phyloP scores from a whole-genome alignment of 805 yeast genomes.

The Yamadazyma philogaea region DNA sequence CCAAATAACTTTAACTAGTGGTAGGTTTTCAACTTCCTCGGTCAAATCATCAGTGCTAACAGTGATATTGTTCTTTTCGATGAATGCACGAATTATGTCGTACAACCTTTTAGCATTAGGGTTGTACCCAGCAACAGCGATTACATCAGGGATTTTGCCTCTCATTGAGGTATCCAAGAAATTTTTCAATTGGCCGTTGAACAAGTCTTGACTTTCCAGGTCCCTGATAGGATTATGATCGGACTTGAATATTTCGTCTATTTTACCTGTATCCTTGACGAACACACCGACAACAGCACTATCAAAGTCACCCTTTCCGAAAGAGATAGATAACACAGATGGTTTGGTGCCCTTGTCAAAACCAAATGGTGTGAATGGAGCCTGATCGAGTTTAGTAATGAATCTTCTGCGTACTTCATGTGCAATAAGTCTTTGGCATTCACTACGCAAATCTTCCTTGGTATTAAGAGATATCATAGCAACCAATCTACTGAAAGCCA shows the following conservation, averaged over 20 bases:
- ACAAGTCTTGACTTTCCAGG: constrained; percentile 39
- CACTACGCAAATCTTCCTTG: constrained; percentile 75
- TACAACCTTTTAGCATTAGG: constrained; percentile 64
- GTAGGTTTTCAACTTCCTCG: constrained; percentile 35
- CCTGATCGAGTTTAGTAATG: constrained; percentile 77
- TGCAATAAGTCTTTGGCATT: constrained; percentile 68
- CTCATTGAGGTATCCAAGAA: constrained; percentile 61
- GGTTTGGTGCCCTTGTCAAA: constrained; percentile 81
- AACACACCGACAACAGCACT: constrained; percentile 86
- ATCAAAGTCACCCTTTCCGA: constrained; percentile 80
- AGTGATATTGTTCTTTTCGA: constrained; percentile 52
- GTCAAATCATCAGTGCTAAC: constrained; percentile 49
- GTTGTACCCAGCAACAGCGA: constrained; percentile 85
- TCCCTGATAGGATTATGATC: constrained; percentile 62
- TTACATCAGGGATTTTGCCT: constrained; percentile 68
- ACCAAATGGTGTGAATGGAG: constrained; percentile 83
- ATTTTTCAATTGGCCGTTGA: constrained; percentile 63
- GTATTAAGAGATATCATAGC: constrained; percentile 69
- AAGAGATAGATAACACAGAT: constrained; percentile 73
- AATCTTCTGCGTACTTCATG: constrained; percentile 69
- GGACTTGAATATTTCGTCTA: constrained; percentile 73
- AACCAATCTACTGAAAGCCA: constrained; percentile 65
- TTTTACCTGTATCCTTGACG: constrained; percentile 76
- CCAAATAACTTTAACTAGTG: constrained; percentile 67
- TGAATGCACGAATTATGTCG: constrained; percentile 52